Evolutionary conservation across 1,284 basidiomycete species (phyloP), one percentile per base, ranked within the genome.

Genomic region (Xerocomus amazonicus): DNA sequence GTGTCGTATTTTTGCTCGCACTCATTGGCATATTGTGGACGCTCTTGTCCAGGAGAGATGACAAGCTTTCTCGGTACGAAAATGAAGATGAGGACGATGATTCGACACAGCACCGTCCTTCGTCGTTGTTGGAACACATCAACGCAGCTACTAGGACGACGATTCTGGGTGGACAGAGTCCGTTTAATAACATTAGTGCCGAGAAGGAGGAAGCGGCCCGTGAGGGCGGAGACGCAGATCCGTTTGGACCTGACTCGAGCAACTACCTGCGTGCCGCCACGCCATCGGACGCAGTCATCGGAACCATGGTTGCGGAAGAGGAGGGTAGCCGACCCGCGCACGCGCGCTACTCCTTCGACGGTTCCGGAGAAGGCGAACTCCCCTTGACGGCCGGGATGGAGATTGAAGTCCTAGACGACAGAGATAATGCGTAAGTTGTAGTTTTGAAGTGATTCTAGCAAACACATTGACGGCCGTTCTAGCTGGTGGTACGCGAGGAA

Each of bases 401-500:
- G 62, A 72, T 92, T 7, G 81, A 87, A 59, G 76, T 92, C 19
- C 68, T 92, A 42, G 87, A 91, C 66, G 88, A 91, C 66, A 75
- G 78, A 57, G 89, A 91, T 70, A 73, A 79, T 61, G 83, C 85
- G 87, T 90, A 71, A 61, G 88, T 81, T 31, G 39, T 35, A n/a
- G 6, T 40, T 40, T 41, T 44, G 31, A 23, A 35, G 59, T 4
- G 55, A 33, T 14, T 27, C 3, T 23, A 4, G 5, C 3, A 31
- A 10, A 35, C 12, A 16, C 39, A 28, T 14, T 62, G 23, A 63
- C 19, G 34, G 36, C 7, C 8, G 13, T 1, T 1, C 3, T 55
- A 92, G 92, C 47, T 95, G 92, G 92, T 95, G 92, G 92, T 94
- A 90, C 62, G 90, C 87, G 48, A 80, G 90, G 40, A 89, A 94